Evolutionary conservation across 23 red algal species (phyloP).

Genomic region (Rhodosorus marinus): DNA sequence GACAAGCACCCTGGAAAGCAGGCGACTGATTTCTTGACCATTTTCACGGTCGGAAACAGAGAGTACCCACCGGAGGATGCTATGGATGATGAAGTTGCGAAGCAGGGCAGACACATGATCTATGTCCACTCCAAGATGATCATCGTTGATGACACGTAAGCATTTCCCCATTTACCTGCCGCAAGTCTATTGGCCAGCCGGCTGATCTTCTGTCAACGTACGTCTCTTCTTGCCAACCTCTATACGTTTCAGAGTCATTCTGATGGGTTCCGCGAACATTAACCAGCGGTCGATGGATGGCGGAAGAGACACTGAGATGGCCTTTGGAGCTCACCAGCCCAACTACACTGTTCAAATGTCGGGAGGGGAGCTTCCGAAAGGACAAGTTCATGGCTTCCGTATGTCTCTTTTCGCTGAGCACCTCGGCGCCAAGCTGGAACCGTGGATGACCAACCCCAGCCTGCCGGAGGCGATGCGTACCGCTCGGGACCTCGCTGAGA

Average conservation of each 20-base stretch:
- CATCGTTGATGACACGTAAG: conserved; percentile 53
- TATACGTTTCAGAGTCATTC: too few relatives aligned
- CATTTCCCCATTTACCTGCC: too few relatives aligned
- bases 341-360: conserved; percentile 4
- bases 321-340: conserved; percentile 30
- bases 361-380: conserved; percentile 12
- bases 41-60: conserved; percentile 39
- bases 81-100: neutral
- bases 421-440: conserved; percentile 20
- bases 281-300: conserved; percentile 47
- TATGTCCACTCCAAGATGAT: conserved; percentile 53
- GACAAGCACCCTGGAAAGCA: conserved; percentile 3
- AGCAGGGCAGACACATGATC: conserved; percentile 22
- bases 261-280: conserved; percentile 60
- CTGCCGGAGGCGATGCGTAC: conserved; percentile 24
- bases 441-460: conserved; percentile 29
- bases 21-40: conserved; percentile 50
- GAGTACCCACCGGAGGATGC: conserved; percentile 5
- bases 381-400: conserved; percentile 52
- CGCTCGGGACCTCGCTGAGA: conserved; percentile 9
- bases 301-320: conserved; percentile 55
- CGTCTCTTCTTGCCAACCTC: too few relatives aligned
- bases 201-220: too few relatives aligned
- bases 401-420: conserved; percentile 35
- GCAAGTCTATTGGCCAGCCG: too few relatives aligned